Evolutionary conservation across 306 rosid genomes (phyloP), one percentile per base, ranked within the genome.

Genomic region (Hippophae gyantsensis): DNA sequence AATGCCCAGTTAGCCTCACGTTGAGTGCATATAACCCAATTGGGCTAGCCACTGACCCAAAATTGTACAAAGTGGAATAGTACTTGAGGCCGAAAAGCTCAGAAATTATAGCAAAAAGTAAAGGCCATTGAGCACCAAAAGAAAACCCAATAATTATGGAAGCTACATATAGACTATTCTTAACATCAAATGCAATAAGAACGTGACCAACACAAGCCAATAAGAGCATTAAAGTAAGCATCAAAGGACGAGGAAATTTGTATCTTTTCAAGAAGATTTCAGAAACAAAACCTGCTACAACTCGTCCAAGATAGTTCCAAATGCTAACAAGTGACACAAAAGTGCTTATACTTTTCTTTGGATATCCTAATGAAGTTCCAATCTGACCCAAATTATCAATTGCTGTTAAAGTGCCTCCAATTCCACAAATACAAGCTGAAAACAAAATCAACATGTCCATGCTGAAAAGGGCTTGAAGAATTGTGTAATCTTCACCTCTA

Each of bases 291-390:
- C 89, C 89, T 0, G 85, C 26, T 0, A 56, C 14, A 3, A 68
- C 87, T 56, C 87, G 69, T 63, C 95, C 89, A 0, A 83, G 67
- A 38, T 81, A 86, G 58, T 86, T 86, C 95, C 95, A 86, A 45
- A 86, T 86, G 61, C 95, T 86, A 3, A 83, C 84, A 0, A 86
- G 81, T 9, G 95, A 81, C 38, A 86, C 78, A 46, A 86, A 86
- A 9, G 89, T 83, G 64, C 81, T 65, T 53, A 60, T 78, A 63
- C 84, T 83, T 6, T 57, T 62, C 1, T 38, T 52, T 6, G 83
- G 81, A 68, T 86, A 86, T 10, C 89, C 80, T 8, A 74, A 51
- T 3, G 95, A 78, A 27, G 54, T 58, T 5, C 87, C 95, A 7
- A 86, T 86, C 57, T 86, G 95, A 32, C 38, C 38, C 38, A 32